Evolutionary conservation across 1,139 yeast genomes (phyloP), one percentile per base, ranked within the genome.

Genomic region (Magnusiomyces tetraspermus): DNA sequence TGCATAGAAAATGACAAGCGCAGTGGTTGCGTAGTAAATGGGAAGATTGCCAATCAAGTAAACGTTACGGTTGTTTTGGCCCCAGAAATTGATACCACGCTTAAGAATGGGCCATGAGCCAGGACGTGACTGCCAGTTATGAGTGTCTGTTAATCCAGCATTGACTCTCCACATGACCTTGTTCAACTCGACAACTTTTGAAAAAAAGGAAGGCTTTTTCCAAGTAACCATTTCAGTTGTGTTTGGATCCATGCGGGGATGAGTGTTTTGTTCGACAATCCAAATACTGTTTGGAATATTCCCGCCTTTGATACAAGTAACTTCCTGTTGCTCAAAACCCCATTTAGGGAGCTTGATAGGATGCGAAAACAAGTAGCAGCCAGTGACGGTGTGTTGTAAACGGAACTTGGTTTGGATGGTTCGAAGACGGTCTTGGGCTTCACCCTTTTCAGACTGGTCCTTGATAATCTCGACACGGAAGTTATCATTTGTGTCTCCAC

Each of bases 301-400:
- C 66, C 97, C 97, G 63, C 82, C 86, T 50, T 80, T 74, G 51
- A 97, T 94, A 70, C 96, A 80, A 11, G 96, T 83, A 49, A 94
- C 98, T 73, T 92, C 99, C 70, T 88, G 96, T 72, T 94, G 98
- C 61, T 85, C 94, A 64, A 85, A 89, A 2, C 92, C 98, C 97
- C 97, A 92, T 55, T 82, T 83, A 54, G 98, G 98, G 61, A 92
- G 79, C 69, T 86, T 87, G 51, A 80, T 83, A 58, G 80, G 82
- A 66, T 87, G 89, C 26, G 97, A 87, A 71, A 90, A 92, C 63
- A 94, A 75, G 64, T 84, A 83, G 71, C 95, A 82, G 51, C 96
- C 96, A 41, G 92, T 77, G 83, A 86, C 80, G 51, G 94, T 90
- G 67, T 94, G 98, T 68, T 80, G 82, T 60, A 94, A 78, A 71